Evolutionary conservation across 805 yeast species (phyloP), one percentile per base, ranked within the genome.

Genomic region (Candida khao-thaluensis): DNA sequence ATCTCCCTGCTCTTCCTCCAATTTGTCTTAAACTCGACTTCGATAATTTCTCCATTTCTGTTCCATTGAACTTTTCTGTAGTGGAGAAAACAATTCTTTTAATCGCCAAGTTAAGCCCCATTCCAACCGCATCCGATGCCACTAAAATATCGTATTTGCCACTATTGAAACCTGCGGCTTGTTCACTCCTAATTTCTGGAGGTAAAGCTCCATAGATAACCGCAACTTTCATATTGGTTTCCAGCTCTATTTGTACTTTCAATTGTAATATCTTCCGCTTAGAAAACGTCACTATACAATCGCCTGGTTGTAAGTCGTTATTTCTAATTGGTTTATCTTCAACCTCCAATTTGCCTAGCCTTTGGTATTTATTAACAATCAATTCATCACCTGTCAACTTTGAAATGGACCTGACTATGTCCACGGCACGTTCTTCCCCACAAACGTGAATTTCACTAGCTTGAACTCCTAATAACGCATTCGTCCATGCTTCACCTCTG

Each of bases 101-200:
- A 48, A 93, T 90, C 17, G 85, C 82, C 52, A 93, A 68, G 54
- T 93, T 93, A 38, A 93, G 70, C 0, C 99, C 99, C 97, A 93
- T 91, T 2, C 99, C 99, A 45, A 93, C 81, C 0, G 99, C 99
- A 65, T 93, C 98, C 2, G 96, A 85, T 1, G 99, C 98, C 5
- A 93, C 85, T 26, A 93, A 67, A n/a, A 85, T 73, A 52, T 90
- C 93, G 46, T 79, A 83, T 24, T 75, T 74, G 2, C 95, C 91
- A n/a, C 56, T 64, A 55, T 93, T 93, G 60, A 93, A 93, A 33
- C 76, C 69, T 20, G 67, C 59, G 0, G 97, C 95, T 54, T 93
- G 96, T 48, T 79, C 78, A 2, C 88, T 78, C 49, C 99, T 75
- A 0, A 91, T 87, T 56, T 93, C 98, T 1, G 98, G 95, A 0